Conservation (phyloP, 169 alveolate species). For the Babesia bovis region DNA sequence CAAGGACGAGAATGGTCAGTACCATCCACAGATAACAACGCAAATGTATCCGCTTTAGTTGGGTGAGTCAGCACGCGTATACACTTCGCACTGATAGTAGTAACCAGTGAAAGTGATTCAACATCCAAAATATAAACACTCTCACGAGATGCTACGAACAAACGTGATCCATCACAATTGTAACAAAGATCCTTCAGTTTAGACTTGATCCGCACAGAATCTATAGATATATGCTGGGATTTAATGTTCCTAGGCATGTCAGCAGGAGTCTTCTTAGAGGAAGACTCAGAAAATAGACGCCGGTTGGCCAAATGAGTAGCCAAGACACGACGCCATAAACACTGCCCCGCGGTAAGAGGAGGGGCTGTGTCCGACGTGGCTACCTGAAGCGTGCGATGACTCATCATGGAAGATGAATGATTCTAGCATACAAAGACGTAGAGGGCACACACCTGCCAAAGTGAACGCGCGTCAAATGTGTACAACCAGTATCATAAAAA, state of each 20-base stretch:
- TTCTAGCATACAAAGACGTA: background rate
- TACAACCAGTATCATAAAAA: background rate
- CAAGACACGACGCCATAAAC: conserved; percentile 14
- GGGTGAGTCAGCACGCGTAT: conserved; percentile 54
- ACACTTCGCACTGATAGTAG: conserved; percentile 27
- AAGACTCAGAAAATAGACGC: conserved; percentile 4
- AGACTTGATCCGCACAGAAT: conserved; percentile 37
- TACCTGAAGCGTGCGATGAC: conserved; percentile 19
- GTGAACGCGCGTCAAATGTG: conserved; percentile 15
- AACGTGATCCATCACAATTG: conserved; percentile 54
- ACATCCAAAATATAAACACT: conserved; percentile 23
- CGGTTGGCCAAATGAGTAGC: conserved; percentile 35
- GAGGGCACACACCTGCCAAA: conserved; percentile 6
- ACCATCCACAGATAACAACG: conserved; percentile 48
- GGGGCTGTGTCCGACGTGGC: conserved; percentile 48
- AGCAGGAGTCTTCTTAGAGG: conserved; percentile 25
- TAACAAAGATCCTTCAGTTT: conserved; percentile 47
- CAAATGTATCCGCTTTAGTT: conserved; percentile 40
- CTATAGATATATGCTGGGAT: conserved; percentile 16
- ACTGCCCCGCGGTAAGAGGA: conserved; percentile 48
- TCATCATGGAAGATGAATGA: conserved; percentile 2
- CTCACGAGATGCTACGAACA: conserved; percentile 60
- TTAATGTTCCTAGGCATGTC: conserved; percentile 15
- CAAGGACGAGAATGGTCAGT: conserved; percentile 29
- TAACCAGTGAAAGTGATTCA: conserved; percentile 16